phyloP scores from a whole-genome alignment of 352 stramenopile species.

The Phytophthora lateralis region DNA sequence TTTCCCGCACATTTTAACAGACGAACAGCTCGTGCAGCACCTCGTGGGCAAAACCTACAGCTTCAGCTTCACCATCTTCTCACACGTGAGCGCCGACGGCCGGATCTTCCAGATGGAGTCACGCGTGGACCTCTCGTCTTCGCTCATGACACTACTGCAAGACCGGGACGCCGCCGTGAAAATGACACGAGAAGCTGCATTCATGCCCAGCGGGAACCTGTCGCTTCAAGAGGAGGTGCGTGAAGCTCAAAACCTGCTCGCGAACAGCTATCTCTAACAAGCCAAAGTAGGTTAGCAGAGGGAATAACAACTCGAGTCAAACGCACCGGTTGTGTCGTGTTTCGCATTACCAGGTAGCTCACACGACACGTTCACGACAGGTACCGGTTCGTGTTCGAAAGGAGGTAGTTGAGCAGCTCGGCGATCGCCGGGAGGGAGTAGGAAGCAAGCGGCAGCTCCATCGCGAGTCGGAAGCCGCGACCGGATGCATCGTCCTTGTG shows the following conservation, averaged over 20 bases:
- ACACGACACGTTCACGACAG: constrained; percentile 4
- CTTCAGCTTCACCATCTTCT: constrained; percentile 46
- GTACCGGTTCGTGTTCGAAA: constrained; percentile 29
- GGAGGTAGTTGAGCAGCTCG: constrained; percentile 39
- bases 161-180: constrained; percentile 40
- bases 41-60: constrained; percentile 53
- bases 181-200: constrained; percentile 39
- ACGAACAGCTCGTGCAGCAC: constrained; percentile 50
- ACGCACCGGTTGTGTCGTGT: neutral
- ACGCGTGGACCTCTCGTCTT: constrained; percentile 42
- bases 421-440: constrained; percentile 27
- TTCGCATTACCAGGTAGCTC: neutral
- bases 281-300: neutral
- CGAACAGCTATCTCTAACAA: constrained; percentile 42
- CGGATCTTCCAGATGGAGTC: constrained; percentile 56
- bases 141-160: constrained; percentile 40
- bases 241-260: constrained; percentile 42
- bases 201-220: constrained; percentile 45
- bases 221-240: constrained; percentile 33
- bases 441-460: constrained; percentile 26
- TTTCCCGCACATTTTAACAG: constrained; percentile 48
- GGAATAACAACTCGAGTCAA: neutral
- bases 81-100: constrained; percentile 41
- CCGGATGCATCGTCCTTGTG: constrained; percentile 19
- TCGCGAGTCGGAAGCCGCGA: constrained; percentile 29